Base-by-base conservation (phyloP, 805 yeast genomes). In the Saccharomycopsis capsularis region DNA sequence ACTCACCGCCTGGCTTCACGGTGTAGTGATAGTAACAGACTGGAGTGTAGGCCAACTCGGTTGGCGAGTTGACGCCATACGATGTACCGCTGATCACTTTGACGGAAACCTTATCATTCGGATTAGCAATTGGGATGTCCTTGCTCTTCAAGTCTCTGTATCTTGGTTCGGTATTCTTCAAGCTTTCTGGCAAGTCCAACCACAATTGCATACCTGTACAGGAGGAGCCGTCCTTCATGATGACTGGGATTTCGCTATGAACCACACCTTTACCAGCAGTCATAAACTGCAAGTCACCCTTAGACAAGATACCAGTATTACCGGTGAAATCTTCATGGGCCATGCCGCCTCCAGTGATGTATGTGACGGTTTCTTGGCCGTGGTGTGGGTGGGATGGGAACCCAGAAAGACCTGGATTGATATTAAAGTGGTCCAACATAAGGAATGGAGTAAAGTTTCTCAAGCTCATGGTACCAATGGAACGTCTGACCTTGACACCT, bases 231-330 rank as follows among this genome's bases (percentile, higher is more conserved):
- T 74, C 69, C 19, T 68, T 69, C 53, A 68, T 65, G 35, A 71
- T 68, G 32, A 81, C 81, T 6, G 95, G 95, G 78, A 87, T 87
- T 61, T 88, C 96, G 2, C 88, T 76, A 63, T 87, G 96, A 47
- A 85, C 85, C 34, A 87, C 78, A 44, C 95, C 96, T 57, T 75
- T 76, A 52, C 95, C 96, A 3, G 96, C 95, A 24, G 95, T 88
- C 96, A 88, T 88, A 64, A 88, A 87, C 64, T 88, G 96, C 56
- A 89, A 69, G 62, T 88, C 96, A 50, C 95, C 96, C 5, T 87
- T 78, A 53, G 76, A 72, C 46, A 89, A 67, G 6, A 85, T 71
- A 48, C 95, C 96, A 46, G 75, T 73, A n/a, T 83, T 68, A 1
- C 95, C 95, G 2, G 95, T 85, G 66, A 88, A 86, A 63, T 89